Evolutionary conservation across 2,329 filamentous ascomycete genomes (phyloP), one percentile per base, ranked within the genome.

Genomic region (Hymenoscyphus linearis): DNA sequence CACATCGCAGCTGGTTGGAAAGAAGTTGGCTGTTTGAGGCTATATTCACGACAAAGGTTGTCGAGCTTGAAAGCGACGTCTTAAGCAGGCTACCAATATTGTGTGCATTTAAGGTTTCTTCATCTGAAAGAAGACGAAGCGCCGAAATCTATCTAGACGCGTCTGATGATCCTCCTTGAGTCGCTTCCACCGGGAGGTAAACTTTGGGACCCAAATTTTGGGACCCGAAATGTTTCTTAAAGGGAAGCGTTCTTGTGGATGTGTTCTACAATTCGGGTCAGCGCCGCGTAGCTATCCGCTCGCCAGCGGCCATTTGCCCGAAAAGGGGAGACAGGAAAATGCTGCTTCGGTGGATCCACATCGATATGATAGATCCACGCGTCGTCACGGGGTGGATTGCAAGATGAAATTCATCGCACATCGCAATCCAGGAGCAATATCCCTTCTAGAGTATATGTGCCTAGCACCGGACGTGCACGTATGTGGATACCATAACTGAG

Each of bases 321-420:
- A 57, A 91, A 82, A 68, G 90, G 90, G 68, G 86, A 87, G n/a
- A 90, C 77, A 0, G 87, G 87, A 79, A 91, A 90, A 64, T 83
- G 79, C 64, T 87, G 83, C 76, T 87, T 87, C 26, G 87, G 74
- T 0, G 85, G 83, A 64, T 87, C 85, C 52, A 85, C 77, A 64
- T 87, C 85, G 47, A 87, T 77, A 68, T 87, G 84, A 74, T 83
- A 86, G 61, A 87, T 76, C 60, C 75, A 77, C 31, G 81, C 80
- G 26, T 80, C 78, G 1, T 75, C 70, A 1, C 72, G 70, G 0
- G 85, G 84, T 66, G 77, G 78, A 73, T 82, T 84, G 9, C 85
- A 83, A 0, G 90, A 93, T 13, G 87, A 85, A 59, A 96, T 91
- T 91, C 91, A 96, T 0, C 91, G 92, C 0, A 96, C 90, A 70